Evolutionary conservation across 2,329 filamentous ascomycete species (phyloP), one percentile per base, ranked within the genome.

Genomic region (Fusarium buxicola): DNA sequence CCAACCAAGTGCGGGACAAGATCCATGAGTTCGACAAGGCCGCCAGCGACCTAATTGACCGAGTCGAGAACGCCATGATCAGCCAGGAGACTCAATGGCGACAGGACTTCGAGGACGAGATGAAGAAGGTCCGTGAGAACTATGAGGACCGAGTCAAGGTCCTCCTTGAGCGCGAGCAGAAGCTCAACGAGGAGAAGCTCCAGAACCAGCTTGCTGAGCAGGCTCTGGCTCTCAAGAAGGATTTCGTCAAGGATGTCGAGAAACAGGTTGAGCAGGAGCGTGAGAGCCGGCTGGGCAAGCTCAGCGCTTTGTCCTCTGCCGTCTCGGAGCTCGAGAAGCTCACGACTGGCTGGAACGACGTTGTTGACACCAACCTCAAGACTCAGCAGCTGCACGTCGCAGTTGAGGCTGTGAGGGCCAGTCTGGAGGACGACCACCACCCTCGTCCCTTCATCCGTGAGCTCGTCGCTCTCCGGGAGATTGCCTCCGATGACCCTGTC

Each of bases 301-400:
- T 99, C 27, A 86, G 88, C 54, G 89, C 94, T 74, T 86, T 99
- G 27, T 90, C 89, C 15, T 81, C 86, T 30, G 89, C 89, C 11
- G 92, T 99, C 15, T 83, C 84, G 34, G 92, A 96, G 70, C 87
- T 99, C 11, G 94, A 97, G 80, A 89, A 89, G 76, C 86, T 99
- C 51, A 96, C 94, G 2, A 86, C 87, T 2, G 90, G 92, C 66
- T 98, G 93, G 93, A 96, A 94, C 78, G 87, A 89, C 35, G 92
- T 98, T 32, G 88, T 99, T 18, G 93, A 98, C 74, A 84, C 86
- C 58, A 98, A 95, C 79, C 86, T 98, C 63, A 90, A 92, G 77
- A 97, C 95, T 1, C 95, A 99, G 78, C 94, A 98, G 79, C 88
- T 99, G 25, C 92, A 97, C 74, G 92, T 99, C 31, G 95, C 95